A percentile compares a stretch with the other conserved stretches of the same genome.
These are phyloP conservation scores for Neurospora sp. DNA, from an alignment of 495 filamentous ascomycete species.

Conservation along the genomic window DNA sequence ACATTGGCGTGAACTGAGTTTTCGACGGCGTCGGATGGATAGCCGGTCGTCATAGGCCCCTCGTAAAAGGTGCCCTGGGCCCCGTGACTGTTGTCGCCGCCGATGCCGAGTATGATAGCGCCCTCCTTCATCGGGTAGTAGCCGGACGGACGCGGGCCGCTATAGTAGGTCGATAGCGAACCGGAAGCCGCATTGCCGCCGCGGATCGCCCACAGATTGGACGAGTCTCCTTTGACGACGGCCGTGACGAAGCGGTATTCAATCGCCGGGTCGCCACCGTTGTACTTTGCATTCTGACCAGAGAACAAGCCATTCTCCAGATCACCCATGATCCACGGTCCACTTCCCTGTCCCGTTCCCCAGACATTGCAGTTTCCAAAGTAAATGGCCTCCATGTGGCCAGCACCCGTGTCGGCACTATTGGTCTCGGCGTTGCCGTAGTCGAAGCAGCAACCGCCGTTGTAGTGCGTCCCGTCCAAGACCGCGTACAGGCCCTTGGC, in stretches of 20 bases:
- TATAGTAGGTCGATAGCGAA: slow-evolving; percentile 45
- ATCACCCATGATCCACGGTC: slow-evolving; percentile 54
- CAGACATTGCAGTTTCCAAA: slow-evolving; percentile 38
- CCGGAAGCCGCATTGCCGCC: slow-evolving; percentile 45
- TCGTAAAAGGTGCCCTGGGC: background rate
- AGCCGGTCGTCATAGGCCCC: background rate
- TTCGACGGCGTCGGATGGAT: slow-evolving; percentile 26
- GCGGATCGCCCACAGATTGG: slow-evolving; percentile 44
- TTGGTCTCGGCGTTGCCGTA: slow-evolving; percentile 51
- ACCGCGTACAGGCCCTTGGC: slow-evolving; percentile 47
- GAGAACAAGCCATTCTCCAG: slow-evolving; percentile 32
- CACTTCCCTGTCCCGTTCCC: slow-evolving; percentile 42
- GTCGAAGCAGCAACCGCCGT: slow-evolving; percentile 47
- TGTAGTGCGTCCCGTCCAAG: slow-evolving; percentile 27
- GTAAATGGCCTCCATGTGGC: slow-evolving; percentile 55
- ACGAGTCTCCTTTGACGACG: slow-evolving; percentile 36
- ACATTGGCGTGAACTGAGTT: slow-evolving; percentile 47
- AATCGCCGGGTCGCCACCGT: slow-evolving; percentile 36
- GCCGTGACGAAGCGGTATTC: slow-evolving; percentile 43
- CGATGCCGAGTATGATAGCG: background rate
- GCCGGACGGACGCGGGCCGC: slow-evolving; percentile 27
- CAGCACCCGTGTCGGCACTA: slow-evolving; percentile 43
- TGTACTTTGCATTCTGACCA: slow-evolving; percentile 19
- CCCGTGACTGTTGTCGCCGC: slow-evolving; percentile 24
- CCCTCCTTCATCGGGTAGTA: background rate